Evolutionary conservation across 371 early-diverging fungal species (phyloP), one percentile per base, ranked within the genome.

Genomic region (Actinomortierella ambigua): DNA sequence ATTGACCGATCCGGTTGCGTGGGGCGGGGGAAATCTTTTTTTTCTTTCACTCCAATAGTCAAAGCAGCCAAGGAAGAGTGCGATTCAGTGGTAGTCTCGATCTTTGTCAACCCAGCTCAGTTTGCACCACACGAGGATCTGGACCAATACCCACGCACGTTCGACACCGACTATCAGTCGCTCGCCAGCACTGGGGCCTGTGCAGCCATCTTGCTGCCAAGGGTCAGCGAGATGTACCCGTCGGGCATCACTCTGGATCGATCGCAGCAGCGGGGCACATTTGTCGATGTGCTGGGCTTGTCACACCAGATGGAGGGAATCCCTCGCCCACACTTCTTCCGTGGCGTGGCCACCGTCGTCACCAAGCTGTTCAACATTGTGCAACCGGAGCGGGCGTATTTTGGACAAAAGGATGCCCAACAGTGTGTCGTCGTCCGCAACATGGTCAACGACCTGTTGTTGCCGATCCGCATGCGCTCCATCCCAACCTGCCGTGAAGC

Each of bases 321-420:
- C 13, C 88, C 94, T 1, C 87, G 99, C 0, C 97, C 98, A n/a
- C 92, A 93, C 67, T 98, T 98, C 77, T 98, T 98, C 85, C 87
- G 97, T 43, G 99, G 99, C 39, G 99, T 98, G 2, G 92, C 96
- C 1, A 98, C 99, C 0, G 91, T 98, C 2, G 97, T 97, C 17
- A 77, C 91, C 49, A 98, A 97, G 79, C 89, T 98, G 43, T 87
- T 98, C 64, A 95, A 95, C 75, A 88, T 93, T 43, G 88, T 90
- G 24, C 88, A 90, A 79, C 98, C 99, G 3, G 88, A 91, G 18
- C 64, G 81, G 34, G 93, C 91, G 9, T 93, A 79, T 65, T 96
- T 98, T 78, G 99, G 99, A 2, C 98, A 98, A 77, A 98, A 98
- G 79, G 99, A 98, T 76, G 91, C 90, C 13, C 99, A 98, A 80